Base-by-base conservation (phyloP, 1,284 basidiomycete genomes). In the Pseudozyma hubeiensis region DNA sequence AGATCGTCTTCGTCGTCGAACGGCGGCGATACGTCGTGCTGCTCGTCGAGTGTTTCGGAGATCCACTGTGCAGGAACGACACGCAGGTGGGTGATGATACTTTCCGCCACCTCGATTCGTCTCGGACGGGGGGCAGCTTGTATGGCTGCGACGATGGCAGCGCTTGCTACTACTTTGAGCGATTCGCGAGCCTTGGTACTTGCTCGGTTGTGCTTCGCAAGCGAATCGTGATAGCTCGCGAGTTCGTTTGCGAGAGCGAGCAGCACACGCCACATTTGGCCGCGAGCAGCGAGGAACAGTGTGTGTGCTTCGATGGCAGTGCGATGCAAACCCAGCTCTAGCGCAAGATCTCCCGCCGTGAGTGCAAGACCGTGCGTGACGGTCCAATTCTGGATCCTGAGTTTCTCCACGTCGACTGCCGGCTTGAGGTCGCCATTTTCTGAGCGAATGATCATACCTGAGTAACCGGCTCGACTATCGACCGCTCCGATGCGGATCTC, bases 301-400 rank as follows among this genome's bases (percentile, higher is more conserved):
- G 71, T 52, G 17, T 68, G 62, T 24, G 65, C 58, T 30, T 74
- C 71, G 11, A 74, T 62, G 0, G 71, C 71, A 2, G 58, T 59
- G 1, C 64, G 40, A 19, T 60, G 68, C 4, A 62, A 45, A 0
- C 58, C 62, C 0, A 68, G 14, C 24, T 74, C 58, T n/a, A 74
- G 51, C 0, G 65, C 65, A 3, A 74, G 40, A n/a, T 74, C 57
- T 2, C 65, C 71, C 0, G 54, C 51, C 0, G 71, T 68, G 7
- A 74, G 62, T 0, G 71, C 71, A 2, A 68, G 33, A 3, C 71
- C 71, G 19, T 64, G 59, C 4, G 51, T 53, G 1, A 74, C 65
- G 3, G 71, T 74, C 71, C 71, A 74, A 33, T 74, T 74, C 24
- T 74, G 65, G 3, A 53, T 5, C 6, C 29, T n/a, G 11, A 74